A percentile compares a stretch with the other conserved stretches of the same genome.
These are phyloP conservation scores for Rickenella mellea DNA, from an alignment of 768 basidiomycete genomes.

Conservation along the genomic window DNA sequence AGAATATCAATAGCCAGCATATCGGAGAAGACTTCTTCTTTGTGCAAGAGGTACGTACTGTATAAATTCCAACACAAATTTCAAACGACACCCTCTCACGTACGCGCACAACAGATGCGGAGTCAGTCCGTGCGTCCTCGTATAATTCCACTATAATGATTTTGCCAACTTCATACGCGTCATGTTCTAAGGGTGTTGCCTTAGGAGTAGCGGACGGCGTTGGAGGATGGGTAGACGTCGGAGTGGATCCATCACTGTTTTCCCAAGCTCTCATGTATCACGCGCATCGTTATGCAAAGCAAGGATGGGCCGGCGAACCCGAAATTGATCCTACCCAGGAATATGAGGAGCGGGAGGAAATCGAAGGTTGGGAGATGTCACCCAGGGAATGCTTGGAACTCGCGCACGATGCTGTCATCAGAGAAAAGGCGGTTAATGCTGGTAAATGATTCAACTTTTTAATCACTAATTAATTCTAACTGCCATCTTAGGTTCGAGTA, in stretches of 20 bases:
- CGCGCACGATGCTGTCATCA: constrained; percentile 61
- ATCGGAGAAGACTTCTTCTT: constrained; percentile 60
- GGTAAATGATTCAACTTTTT: constrained; percentile 10
- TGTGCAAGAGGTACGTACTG: constrained; percentile 52
- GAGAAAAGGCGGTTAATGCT: constrained; percentile 42
- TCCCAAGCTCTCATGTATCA: constrained; percentile 89
- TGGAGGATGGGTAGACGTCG: constrained; percentile 80
- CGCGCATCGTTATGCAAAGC: constrained; percentile 60
- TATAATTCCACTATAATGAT: neutral
- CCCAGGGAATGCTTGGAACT: constrained; percentile 63
- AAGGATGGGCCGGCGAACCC: constrained; percentile 76
- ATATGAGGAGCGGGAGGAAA: constrained; percentile 52
- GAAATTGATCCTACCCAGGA: constrained; percentile 72
- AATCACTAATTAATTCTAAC: too few relatives aligned
- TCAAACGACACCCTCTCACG: neutral
- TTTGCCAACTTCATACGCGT: neutral
- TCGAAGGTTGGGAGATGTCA: constrained; percentile 51
- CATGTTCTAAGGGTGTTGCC: constrained; percentile 46
- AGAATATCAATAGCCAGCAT: constrained; percentile 25
- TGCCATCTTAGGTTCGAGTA: constrained; percentile 86
- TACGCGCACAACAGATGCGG: constrained; percentile 46
- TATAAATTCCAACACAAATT: constrained; percentile 1
- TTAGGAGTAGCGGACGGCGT: constrained; percentile 90
- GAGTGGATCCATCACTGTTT: constrained; percentile 83
- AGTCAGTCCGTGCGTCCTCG: constrained; percentile 60